Percentiles rank a stretch among this genome's conserved stretches.
phyloP scores from a whole-genome alignment of 305 asterid species.

The Stenogyne calaminthoides region DNA sequence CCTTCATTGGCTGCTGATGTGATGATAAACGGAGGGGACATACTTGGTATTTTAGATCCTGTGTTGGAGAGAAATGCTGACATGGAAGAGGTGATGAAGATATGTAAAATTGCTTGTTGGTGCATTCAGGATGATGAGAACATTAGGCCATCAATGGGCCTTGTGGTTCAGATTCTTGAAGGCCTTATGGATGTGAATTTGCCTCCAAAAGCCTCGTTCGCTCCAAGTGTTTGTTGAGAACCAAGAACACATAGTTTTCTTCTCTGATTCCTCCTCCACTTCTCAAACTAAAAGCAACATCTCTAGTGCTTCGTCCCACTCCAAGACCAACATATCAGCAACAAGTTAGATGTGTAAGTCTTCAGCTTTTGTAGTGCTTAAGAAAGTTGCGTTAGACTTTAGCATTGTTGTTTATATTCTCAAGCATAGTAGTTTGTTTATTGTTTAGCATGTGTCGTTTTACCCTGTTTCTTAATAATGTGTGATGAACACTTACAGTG shows the following conservation, averaged over 20 bases:
- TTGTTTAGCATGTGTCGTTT: background rate
- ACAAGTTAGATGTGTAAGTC: constrained; percentile 24
- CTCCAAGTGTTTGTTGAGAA: constrained; percentile 49
- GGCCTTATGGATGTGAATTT: constrained; percentile 64
- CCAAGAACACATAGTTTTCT: constrained; percentile 55
- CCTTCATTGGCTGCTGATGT: constrained; percentile 57
- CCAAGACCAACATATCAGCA: constrained; percentile 39
- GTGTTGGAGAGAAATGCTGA: constrained; percentile 44
- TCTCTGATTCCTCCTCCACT: constrained; percentile 64
- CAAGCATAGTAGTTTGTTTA: background rate
- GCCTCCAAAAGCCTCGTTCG: constrained; percentile 62
- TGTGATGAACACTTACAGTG: background rate
- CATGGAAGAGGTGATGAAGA: constrained; percentile 52
- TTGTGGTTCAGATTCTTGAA: constrained; percentile 75
- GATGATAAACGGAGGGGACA: constrained; percentile 51
- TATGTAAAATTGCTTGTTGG: constrained; percentile 71
- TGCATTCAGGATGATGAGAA: constrained; percentile 75
- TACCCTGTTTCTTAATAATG: background rate
- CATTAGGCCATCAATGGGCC: constrained; percentile 73
- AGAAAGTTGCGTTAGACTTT: background rate
- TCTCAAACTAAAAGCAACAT: constrained; percentile 45
- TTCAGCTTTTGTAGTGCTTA: background rate
- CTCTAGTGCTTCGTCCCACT: constrained; percentile 46
- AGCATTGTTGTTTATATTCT: background rate
- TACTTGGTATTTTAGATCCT: constrained; percentile 53